Base-by-base conservation (phyloP, 176 grass and related monocot species). In the Guadua angustifolia region DNA sequence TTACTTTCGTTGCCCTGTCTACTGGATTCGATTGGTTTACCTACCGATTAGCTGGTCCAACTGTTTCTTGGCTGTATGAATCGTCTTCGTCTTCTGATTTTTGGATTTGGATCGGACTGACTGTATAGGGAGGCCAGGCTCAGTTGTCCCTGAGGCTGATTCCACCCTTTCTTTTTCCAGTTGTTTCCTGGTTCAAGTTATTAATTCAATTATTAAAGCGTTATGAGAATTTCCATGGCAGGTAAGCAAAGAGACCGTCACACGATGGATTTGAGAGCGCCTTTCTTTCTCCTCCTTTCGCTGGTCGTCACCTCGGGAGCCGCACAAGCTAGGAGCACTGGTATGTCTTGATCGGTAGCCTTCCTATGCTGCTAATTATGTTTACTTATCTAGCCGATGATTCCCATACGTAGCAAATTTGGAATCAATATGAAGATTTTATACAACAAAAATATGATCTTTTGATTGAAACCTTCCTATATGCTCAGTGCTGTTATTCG, bases 221-320 rank as follows among this genome's bases (percentile, higher is more conserved):
- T 22, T 47, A 32, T 64, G 25, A 32, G 21, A 11, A 15, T 47
- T 78, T 4, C 2, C 46, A 49, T n/a, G 63, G 24, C 60, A 79
- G 77, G 59, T 65, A 24, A 65, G 36, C 42, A 5, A 7, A 5
- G 9, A 11, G 39, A 7, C 33, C 40, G 2, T 60, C 55, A 7
- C 55, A 22, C n/a, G 3, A 79, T 79, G 77, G 77, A 15, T 7
- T 19, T 65, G 4, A 62, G n/a, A 12, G 10, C 19, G 77, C 43
- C 77, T 0, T 66, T 79, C 77, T 21, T 21, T 9, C 60, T 79
- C 5, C 25, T 65, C 39, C 15, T 44, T 52, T 52, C 79, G 50
- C 88, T 90, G 38, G 74, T 83, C 61, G 66, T 86, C 21, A 77
- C 79, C 46, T 84, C 43, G 11, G 78, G 79, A n/a, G 44, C 86